Conservation (phyloP, 129 eudicot genomes). For the Calendula officinalis region DNA sequence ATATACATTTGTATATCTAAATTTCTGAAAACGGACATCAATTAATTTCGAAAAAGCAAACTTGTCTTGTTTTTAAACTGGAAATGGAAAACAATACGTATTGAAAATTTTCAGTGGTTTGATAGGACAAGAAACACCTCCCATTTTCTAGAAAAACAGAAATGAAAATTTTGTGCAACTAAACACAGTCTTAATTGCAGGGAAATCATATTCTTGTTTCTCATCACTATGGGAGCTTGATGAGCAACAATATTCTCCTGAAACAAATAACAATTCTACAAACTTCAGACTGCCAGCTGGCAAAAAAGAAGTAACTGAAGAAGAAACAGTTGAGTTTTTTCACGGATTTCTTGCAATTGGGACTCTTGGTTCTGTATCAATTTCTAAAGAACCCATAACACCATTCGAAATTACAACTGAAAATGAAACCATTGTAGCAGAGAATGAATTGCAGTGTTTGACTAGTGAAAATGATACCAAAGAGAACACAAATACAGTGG, state of each 20-base stretch:
- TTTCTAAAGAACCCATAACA: constrained; percentile 49
- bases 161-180: not conserved
- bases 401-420: constrained; percentile 36
- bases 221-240: constrained; percentile 35
- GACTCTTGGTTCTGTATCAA: constrained; percentile 60
- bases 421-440: constrained; percentile 39
- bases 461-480: constrained; percentile 52
- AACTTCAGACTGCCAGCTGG: constrained; percentile 28
- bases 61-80: too few species aligned
- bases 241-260: constrained; percentile 33
- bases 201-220: constrained; percentile 37
- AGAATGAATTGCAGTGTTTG: constrained; percentile 46
- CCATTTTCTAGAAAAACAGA: not conserved
- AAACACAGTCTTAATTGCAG: constrained; percentile 30
- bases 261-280: constrained; percentile 29
- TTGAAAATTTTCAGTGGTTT: too few species aligned
- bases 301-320: constrained; percentile 22
- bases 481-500: constrained; percentile 24
- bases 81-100: too few species aligned
- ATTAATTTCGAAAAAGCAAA: too few species aligned
- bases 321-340: constrained; percentile 38
- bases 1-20: too few species aligned
- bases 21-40: too few species aligned
- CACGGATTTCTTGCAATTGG: constrained; percentile 78
- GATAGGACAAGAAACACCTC: too few species aligned